phyloP scores from a whole-genome alignment of 2,329 filamentous ascomycete genomes.

The Ceratocystis cacaofunesta region DNA sequence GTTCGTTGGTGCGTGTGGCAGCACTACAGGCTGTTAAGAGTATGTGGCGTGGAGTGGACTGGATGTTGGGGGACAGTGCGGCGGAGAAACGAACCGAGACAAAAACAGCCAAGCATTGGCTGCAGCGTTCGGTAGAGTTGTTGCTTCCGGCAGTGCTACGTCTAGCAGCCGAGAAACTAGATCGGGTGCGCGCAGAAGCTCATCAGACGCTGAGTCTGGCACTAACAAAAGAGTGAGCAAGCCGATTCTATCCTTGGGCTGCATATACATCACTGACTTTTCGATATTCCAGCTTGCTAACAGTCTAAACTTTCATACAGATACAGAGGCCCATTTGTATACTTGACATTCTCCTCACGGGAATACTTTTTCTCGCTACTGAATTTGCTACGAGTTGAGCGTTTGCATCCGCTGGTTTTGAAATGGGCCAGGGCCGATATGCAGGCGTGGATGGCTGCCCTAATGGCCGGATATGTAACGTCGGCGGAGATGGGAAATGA shows the following conservation, averaged over 20 bases:
- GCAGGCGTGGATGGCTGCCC: constrained; percentile 32
- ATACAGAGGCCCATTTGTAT: constrained; percentile 24
- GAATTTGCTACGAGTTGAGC: constrained; percentile 27
- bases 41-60: constrained; percentile 30
- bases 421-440: constrained; percentile 24
- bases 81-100: background rate
- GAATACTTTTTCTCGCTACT: constrained; percentile 44
- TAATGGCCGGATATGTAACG: constrained; percentile 54
- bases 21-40: constrained; percentile 62
- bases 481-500: constrained; percentile 69
- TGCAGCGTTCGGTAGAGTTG: constrained; percentile 23
- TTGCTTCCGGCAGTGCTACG: constrained; percentile 43
- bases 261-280: background rate
- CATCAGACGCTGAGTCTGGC: constrained; percentile 37
- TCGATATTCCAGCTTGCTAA: constrained; percentile 18
- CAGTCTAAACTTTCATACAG: constrained; percentile 22
- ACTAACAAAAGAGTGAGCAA: constrained; percentile 32
- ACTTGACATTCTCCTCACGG: constrained; percentile 41
- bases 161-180: constrained; percentile 75
- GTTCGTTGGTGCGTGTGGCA: constrained; percentile 69
- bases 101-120: constrained; percentile 17
- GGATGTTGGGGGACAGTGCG: constrained; percentile 22
- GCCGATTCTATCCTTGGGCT: background rate
- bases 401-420: constrained; percentile 27
- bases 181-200: constrained; percentile 61